Conservation (phyloP, 129 eudicot species). For the Artemisia argyi region DNA sequence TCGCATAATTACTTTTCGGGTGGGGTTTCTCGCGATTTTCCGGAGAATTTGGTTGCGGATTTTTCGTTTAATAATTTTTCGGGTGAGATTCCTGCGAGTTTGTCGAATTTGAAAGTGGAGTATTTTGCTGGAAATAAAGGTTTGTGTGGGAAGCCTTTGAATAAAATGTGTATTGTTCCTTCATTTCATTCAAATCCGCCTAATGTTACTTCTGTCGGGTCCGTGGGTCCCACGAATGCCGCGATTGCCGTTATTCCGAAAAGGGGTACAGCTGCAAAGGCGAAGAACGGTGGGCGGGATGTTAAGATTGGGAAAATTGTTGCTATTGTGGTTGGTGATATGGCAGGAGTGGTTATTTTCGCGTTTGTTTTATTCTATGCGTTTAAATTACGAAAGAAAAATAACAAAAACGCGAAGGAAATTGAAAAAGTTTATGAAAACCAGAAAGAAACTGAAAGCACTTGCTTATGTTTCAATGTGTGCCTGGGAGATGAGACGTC, state of each 20-base stretch:
- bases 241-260: constrained; percentile 84
- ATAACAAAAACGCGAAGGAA: constrained; percentile 14
- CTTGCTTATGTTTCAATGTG: constrained; percentile 42
- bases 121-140: constrained; percentile 60
- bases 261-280: constrained; percentile 22
- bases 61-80: constrained; percentile 71
- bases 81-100: constrained; percentile 62
- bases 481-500: constrained; percentile 46
- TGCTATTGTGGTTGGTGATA: constrained; percentile 57
- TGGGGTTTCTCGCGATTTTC: constrained; percentile 53
- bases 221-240: constrained; percentile 42
- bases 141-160: constrained; percentile 78
- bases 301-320: constrained; percentile 47
- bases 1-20: constrained; percentile 68
- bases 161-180: constrained; percentile 57
- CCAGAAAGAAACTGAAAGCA: background rate
- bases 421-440: background rate
- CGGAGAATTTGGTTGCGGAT: constrained; percentile 59
- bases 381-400: constrained; percentile 27
- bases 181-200: constrained; percentile 71
- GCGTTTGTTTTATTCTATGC: constrained; percentile 44
- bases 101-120: constrained; percentile 50
- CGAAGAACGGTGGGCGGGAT: constrained; percentile 30
- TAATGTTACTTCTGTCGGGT: constrained; percentile 28
- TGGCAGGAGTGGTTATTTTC: constrained; percentile 61